Evolutionary conservation across 2,329 filamentous ascomycete species (phyloP).

Genomic region (Cladophialophora chaetospira): DNA sequence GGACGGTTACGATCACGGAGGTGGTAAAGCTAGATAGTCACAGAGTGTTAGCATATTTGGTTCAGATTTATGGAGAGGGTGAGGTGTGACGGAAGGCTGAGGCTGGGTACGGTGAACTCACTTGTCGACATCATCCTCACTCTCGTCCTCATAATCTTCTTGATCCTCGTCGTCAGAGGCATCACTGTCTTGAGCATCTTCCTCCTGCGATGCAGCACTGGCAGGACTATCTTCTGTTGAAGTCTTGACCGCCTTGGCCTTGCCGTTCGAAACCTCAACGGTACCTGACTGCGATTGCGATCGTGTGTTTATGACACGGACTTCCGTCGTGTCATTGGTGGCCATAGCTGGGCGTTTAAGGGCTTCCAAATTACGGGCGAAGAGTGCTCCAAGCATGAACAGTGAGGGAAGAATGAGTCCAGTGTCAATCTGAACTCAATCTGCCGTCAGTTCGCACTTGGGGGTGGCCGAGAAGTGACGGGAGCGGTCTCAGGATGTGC

Average conservation of each 20-base stretch:
- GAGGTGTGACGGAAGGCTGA: too few species aligned
- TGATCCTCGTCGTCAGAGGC: constrained; percentile 13
- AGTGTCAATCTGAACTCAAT: too few species aligned
- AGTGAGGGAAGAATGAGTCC: neutral
- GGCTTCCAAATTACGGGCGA: neutral
- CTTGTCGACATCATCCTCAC: constrained; percentile 30
- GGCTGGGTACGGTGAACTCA: constrained; percentile 9
- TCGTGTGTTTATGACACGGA: neutral
- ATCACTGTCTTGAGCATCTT: neutral
- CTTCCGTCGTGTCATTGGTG: neutral
- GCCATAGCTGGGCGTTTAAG: neutral
- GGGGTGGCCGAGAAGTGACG: neutral
- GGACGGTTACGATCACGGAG: constrained; percentile 47
- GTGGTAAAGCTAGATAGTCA: constrained; percentile 23
- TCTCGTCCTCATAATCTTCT: constrained; percentile 20
- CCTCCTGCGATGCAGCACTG: neutral
- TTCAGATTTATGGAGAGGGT: neutral
- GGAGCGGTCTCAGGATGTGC: too few species aligned
- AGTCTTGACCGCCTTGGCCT: neutral
- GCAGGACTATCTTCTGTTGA: neutral
- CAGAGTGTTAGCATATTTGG: neutral
- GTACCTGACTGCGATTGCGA: neutral
- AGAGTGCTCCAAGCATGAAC: constrained; percentile 5
- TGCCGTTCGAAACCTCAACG: neutral
- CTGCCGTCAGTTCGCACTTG: neutral